Evolutionary conservation across 345 rosid species (phyloP), one percentile per base, ranked within the genome.

Genomic region (Turritis glabra): DNA sequence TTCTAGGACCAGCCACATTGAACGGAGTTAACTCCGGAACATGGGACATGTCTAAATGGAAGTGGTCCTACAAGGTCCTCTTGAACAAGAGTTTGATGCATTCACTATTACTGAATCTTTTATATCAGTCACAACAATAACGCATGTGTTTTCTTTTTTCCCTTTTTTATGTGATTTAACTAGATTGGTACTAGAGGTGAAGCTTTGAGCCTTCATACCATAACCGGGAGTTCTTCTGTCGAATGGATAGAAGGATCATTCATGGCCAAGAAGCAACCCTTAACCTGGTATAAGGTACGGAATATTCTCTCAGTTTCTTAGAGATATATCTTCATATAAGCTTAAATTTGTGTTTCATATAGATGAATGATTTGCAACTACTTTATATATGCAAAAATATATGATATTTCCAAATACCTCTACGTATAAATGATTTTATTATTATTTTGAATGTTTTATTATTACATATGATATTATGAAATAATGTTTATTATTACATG

Each of bases 101-200:
- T 29, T n/a, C 7, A 22, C 25, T 75, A 2, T 40, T 26, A 40
- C 47, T 22, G 15, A 9, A 58, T 30, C 43, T 25, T 27, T 44
- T 32, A 22, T 59, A 35, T 26, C 58, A 56, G 48, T 26, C 69
- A 47, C 14, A 44, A 41, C 12, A 53, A 32, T 51, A 21, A 13
- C 7, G n/a, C n/a, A 57, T 10, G 38, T 67, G 23, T 67, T 11
- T 69, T 67, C 0, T 0, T 27, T 32, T 14, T 26, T 1, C 12
- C 48, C 19, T 8, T 46, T 57, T 41, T 59, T 17, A 21, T 64
- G 48, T 29, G 23, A 14, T 74, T 51, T 25, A 18, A 21, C 17
- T 82, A 89, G 97, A 85, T 88, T 47, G 97, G 97, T 47, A 88
- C 86, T 38, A 83, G 76, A 72, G 98, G 98, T 63, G 97, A 94